Evolutionary conservation across 1,284 basidiomycete genomes (phyloP).

Genomic region (Cryptococcus jaspeensis): DNA sequence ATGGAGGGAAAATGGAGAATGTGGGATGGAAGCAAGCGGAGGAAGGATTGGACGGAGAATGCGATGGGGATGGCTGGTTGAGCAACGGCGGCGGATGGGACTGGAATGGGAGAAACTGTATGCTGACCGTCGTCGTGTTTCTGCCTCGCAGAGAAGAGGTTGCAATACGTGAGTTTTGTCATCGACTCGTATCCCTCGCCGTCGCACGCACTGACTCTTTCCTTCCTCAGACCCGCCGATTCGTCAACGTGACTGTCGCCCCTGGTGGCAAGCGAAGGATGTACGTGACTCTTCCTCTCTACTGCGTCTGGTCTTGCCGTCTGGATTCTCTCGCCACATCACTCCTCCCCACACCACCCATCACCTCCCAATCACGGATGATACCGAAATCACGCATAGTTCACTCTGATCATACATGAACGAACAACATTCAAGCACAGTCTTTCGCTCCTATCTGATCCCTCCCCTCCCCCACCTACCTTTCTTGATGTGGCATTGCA

Average conservation of each 20-base stretch:
- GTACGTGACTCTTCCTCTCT: conserved; percentile 60
- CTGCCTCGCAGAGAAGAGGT: conserved; percentile 67
- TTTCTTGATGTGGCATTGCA: conserved; percentile 3
- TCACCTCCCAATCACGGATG: conserved; percentile 54
- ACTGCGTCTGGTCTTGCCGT: conserved; percentile 5
- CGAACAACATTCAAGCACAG: conserved; percentile 65
- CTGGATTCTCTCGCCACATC: conserved; percentile 1
- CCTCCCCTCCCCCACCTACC: conserved; percentile 21
- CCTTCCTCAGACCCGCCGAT: conserved; percentile 34
- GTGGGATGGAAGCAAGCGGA: not conserved
- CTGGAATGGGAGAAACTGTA: not conserved
- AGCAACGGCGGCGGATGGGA: not conserved
- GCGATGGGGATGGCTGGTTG: not conserved
- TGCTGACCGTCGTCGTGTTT: conserved; percentile 16
- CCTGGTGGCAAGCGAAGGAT: conserved; percentile 94
- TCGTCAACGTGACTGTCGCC: conserved; percentile 86
- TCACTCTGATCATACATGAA: conserved; percentile 75
- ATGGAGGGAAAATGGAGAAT: not conserved
- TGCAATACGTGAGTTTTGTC: conserved; percentile 76
- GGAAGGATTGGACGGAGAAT: not conserved
- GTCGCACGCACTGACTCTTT: conserved; percentile 17
- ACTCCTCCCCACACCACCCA: not conserved
- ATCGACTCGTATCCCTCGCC: conserved; percentile 1
- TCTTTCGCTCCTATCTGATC: conserved; percentile 94
- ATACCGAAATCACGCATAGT: conserved; percentile 75